These are phyloP conservation scores for Raphanus sativus DNA, from an alignment of 345 rosid genomes.

Conservation along the genomic window DNA sequence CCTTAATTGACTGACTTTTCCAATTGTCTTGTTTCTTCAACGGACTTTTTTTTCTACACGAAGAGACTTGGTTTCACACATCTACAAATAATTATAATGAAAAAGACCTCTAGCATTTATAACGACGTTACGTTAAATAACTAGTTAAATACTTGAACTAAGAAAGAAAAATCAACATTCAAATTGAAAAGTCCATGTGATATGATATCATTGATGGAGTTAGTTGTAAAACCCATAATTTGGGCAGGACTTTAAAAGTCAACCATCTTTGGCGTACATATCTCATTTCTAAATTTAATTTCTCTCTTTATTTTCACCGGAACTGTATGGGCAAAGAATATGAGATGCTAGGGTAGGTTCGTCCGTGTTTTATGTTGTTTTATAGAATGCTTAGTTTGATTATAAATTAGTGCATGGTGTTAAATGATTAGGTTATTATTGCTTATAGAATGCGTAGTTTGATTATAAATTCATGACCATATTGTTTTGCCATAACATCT, in stretches of 20 bases:
- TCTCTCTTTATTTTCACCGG: not conserved
- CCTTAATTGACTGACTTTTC: too few relatives aligned
- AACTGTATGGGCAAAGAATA: not conserved
- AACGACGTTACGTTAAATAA: not conserved
- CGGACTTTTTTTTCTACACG: not conserved
- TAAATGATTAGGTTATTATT: too few relatives aligned
- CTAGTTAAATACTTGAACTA: not conserved
- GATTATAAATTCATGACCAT: too few relatives aligned
- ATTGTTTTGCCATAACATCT: too few relatives aligned
- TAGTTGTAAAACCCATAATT: not conserved
- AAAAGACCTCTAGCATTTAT: not conserved
- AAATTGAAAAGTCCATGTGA: not conserved
- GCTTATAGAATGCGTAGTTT: too few relatives aligned
- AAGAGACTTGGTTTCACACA: conserved; percentile 2
- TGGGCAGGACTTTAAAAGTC: conserved; percentile 7
- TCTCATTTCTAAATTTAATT: not conserved
- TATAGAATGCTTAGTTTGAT: too few relatives aligned
- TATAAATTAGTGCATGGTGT: too few relatives aligned
- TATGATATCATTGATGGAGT: not conserved
- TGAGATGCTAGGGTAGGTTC: not conserved
- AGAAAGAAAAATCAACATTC: not conserved
- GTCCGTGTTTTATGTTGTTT: too few relatives aligned
- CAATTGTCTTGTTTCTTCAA: too few relatives aligned
- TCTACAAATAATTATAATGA: not conserved
- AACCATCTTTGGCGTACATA: not conserved